A percentile compares a stretch with the other conserved stretches of the same genome.
phyloP scores from a whole-genome alignment of 1,139 yeast species.

The Protomyces lactucae-debilis region DNA sequence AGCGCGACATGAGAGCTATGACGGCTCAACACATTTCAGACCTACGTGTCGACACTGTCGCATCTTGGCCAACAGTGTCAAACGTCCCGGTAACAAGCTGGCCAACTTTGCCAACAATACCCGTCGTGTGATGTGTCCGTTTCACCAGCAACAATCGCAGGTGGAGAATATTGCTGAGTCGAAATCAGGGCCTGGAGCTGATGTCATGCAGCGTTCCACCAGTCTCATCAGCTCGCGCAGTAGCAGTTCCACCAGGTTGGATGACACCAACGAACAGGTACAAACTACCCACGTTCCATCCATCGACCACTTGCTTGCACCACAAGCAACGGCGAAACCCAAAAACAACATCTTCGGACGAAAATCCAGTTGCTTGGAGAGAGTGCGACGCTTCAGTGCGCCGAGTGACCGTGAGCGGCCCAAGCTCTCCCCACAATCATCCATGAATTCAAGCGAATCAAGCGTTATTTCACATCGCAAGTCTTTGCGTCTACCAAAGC shows the following conservation, averaged over 20 bases:
- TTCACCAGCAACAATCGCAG: neutral
- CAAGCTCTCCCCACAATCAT: neutral
- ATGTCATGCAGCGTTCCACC: neutral
- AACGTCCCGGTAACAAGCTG: neutral
- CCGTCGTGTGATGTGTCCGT: neutral
- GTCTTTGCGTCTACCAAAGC: neutral
- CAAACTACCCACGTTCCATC: neutral
- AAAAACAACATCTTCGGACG: neutral
- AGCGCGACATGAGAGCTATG: neutral
- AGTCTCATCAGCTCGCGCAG: neutral
- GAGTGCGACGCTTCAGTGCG: neutral
- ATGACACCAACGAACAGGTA: neutral
- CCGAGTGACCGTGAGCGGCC: neutral
- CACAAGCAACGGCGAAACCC: neutral
- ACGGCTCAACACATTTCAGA: neutral
- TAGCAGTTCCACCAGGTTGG: neutral
- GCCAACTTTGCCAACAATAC: neutral
- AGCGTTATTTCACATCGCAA: neutral
- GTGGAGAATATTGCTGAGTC: neutral
- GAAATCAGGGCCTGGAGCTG: neutral
- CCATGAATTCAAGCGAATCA: neutral
- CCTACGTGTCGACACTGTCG: neutral
- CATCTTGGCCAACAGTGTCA: neutral
- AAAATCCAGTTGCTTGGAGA: neutral
- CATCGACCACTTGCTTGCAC: neutral